Evolutionary conservation across 768 basidiomycete species (phyloP), one percentile per base, ranked within the genome.

Genomic region (Auricularia sp.): DNA sequence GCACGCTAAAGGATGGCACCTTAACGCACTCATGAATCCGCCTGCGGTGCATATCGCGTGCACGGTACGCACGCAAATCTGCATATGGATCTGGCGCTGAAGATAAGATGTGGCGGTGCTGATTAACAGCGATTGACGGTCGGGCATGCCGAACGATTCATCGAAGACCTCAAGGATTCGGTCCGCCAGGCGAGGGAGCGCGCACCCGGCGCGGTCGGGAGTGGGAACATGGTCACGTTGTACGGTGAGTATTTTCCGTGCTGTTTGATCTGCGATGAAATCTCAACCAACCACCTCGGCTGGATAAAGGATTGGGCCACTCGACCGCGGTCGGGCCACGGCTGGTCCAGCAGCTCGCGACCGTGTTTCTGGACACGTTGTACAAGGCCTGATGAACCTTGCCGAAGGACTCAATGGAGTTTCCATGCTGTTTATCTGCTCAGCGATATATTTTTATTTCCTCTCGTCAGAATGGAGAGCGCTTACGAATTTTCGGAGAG

Each of bases 21-120:
- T 99, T 68, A 98, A 93, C 71, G 94, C 87, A 14, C 74, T 99
- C 65, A 82, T 79, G 54, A 80, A 83, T 10, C 93, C 94, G 1
- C 79, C 89, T 11, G 94, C 88, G 8, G 81, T 98, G 54, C 97
- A 99, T 75, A 91, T 98, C 68, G 94, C 94, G 42, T 90, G 89
- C 76, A 99, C 96, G 70, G 93, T 96, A 70, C 70, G 89, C 69
- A 13, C 54, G 39, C 39, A 42, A 42, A 42, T 42, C 8, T 37
- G 34, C 63, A 63, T 66, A 36, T 36, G 24, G 62, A 4, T 45
- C 13, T 45, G 11, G 39, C 39, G 39, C 39, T 42, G 39, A 42
- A 36, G 44, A 44, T 29, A 54, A 54, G 2, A 63, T 65, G 61
- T 63, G 63, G 44, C 66, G 37, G 64, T 62, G n/a, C 42, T 44